Evolutionary conservation across 129 eudicot species (phyloP).

Genomic region (Tagetes erecta): DNA sequence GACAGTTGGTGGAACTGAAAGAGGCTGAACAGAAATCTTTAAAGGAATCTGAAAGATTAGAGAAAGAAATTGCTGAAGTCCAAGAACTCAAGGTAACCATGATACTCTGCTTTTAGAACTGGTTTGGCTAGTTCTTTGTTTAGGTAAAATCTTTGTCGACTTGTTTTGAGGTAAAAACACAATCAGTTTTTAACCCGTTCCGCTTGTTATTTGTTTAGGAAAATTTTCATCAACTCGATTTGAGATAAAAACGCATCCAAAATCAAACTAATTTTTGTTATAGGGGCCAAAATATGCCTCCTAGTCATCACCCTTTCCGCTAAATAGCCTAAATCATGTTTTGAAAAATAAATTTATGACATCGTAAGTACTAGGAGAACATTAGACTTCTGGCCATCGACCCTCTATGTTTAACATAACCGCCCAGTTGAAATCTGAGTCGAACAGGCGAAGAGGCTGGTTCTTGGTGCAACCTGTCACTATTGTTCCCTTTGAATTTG

Average conservation of each 20-base stretch:
- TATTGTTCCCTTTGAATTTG: not conserved
- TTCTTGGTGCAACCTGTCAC: not conserved
- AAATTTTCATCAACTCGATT: too few species aligned
- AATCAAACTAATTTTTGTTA: too few species aligned
- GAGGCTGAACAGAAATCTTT: slow-evolving; percentile 76
- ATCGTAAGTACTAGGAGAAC: too few species aligned
- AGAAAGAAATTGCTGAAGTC: slow-evolving; percentile 90
- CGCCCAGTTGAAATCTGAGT: not conserved
- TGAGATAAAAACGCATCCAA: too few species aligned
- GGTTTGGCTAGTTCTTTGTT: not conserved
- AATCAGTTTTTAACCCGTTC: not conserved
- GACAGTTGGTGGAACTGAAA: slow-evolving; percentile 85
- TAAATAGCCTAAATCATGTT: too few species aligned
- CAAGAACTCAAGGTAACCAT: slow-evolving; percentile 78
- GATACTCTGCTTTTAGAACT: not conserved
- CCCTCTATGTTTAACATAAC: not conserved
- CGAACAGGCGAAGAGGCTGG: not conserved
- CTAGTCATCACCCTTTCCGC: too few species aligned
- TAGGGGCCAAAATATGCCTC: too few species aligned
- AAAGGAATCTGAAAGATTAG: slow-evolving; percentile 84
- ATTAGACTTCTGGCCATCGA: not conserved
- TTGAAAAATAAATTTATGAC: too few species aligned
- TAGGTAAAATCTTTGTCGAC: not conserved
- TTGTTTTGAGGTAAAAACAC: not conserved
- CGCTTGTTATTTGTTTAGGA: too few species aligned